Evolutionary conservation across 306 rosid genomes (phyloP).

Genomic region (Psophocarpus tetragonolobus): DNA sequence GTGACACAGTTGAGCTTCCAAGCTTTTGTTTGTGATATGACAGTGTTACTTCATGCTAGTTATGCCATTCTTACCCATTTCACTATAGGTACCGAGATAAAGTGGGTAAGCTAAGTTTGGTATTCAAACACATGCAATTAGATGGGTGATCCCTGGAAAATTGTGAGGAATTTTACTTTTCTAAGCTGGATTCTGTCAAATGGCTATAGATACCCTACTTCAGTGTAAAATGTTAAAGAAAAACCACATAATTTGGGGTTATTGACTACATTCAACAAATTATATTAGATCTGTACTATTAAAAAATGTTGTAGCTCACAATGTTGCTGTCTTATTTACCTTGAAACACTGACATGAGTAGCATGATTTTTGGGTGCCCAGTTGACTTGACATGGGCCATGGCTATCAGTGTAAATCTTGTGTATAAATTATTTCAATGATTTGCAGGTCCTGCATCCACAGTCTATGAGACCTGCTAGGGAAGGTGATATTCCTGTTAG

Average conservation of each 20-base stretch:
- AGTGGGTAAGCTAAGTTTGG: conserved; percentile 5
- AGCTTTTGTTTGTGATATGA: not conserved
- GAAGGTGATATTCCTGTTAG: conserved; percentile 96
- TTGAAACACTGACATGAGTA: not conserved
- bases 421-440: conserved; percentile 10
- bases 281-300: conserved; percentile 9
- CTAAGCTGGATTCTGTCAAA: conserved; percentile 8
- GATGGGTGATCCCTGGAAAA: not conserved
- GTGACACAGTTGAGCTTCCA: not conserved
- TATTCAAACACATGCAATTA: conserved; percentile 16
- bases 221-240: conserved; percentile 11
- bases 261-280: not conserved
- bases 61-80: not conserved
- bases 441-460: conserved; percentile 96
- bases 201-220: too few species aligned
- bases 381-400: not conserved
- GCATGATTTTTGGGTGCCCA: not conserved
- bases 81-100: not conserved
- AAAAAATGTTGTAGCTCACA: not conserved
- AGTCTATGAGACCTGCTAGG: conserved; percentile 98
- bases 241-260: not conserved
- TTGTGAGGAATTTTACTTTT: conserved; percentile 21
- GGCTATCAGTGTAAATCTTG: conserved; percentile 7
- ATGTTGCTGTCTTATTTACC: conserved; percentile 9
- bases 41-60: conserved; percentile 4